phyloP scores from a whole-genome alignment of 495 filamentous ascomycete species.

The Echria macrotheca region DNA sequence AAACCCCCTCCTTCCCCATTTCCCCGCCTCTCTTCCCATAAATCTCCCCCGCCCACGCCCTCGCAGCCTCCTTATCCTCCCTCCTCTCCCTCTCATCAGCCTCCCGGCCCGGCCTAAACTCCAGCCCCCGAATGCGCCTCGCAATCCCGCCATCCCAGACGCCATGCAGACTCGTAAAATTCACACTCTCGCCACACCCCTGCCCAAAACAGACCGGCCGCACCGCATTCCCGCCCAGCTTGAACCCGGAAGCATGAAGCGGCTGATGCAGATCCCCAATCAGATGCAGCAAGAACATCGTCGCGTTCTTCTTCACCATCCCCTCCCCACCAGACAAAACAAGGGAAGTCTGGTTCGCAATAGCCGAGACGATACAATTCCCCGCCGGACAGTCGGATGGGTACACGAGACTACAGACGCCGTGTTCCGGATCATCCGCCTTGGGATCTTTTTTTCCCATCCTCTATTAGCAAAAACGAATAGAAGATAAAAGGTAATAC shows the following conservation, averaged over 20 bases:
- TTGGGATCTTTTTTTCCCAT: conserved; percentile 6
- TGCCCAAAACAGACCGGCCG: conserved; percentile 13
- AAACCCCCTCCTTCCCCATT: conserved; percentile 8
- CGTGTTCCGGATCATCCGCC: conserved; percentile 12
- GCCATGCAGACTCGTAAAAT: conserved; percentile 7
- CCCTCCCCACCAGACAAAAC: conserved; percentile 6
- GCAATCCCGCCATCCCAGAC: conserved; percentile 13
- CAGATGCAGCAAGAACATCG: conserved; percentile 18
- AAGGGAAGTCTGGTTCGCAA: conserved; percentile 18
- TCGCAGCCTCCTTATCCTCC: conserved; percentile 13
- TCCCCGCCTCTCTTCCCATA: neutral
- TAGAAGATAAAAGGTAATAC: too few species aligned
- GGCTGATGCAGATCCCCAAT: conserved; percentile 18
- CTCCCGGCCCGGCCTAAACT: too few species aligned
- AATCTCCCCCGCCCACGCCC: conserved; percentile 12
- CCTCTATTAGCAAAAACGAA: neutral
- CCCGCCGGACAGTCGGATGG: conserved; percentile 8
- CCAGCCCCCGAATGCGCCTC: conserved; percentile 10
- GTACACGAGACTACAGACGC: conserved; percentile 11
- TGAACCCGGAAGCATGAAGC: conserved; percentile 12
- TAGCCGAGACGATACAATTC: conserved; percentile 16
- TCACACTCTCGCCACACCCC: neutral
- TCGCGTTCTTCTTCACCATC: conserved; percentile 5
- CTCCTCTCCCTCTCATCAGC: neutral
- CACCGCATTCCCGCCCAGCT: conserved; percentile 13